phyloP scores from a whole-genome alignment of 768 basidiomycete species.

The Boletus reticulatus region DNA sequence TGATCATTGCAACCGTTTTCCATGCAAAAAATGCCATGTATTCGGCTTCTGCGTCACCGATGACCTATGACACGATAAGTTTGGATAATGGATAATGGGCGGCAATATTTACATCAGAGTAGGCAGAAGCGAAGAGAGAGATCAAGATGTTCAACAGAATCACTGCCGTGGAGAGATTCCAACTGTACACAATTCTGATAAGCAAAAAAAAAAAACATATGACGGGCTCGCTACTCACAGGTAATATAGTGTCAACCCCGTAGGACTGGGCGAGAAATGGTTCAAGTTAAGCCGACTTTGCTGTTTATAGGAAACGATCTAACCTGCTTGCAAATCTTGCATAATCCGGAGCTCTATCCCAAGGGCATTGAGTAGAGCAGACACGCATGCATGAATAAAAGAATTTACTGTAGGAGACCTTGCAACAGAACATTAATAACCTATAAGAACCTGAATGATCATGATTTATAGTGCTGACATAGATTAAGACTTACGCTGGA shows the following conservation, averaged over 20 bases:
- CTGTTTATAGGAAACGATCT: neutral
- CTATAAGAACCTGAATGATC: slow-evolving; percentile 31
- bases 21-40: slow-evolving; percentile 88
- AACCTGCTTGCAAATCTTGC: slow-evolving; percentile 52
- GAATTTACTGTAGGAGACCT: slow-evolving; percentile 68
- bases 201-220: neutral
- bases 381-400: neutral
- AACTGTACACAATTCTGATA: slow-evolving; percentile 39
- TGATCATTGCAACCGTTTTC: slow-evolving; percentile 82
- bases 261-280: slow-evolving; percentile 35
- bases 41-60: slow-evolving; percentile 85
- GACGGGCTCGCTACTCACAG: slow-evolving; percentile 47
- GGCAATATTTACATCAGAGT: slow-evolving; percentile 66
- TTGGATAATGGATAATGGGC: neutral
- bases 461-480: neutral
- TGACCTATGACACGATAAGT: slow-evolving; percentile 46
- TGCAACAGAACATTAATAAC: slow-evolving; percentile 74
- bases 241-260: slow-evolving; percentile 74
- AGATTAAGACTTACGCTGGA: slow-evolving; percentile 39
- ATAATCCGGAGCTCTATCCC: slow-evolving; percentile 63
- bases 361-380: neutral
- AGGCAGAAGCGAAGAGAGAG: slow-evolving; percentile 92
- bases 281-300: neutral
- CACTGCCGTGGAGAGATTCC: slow-evolving; percentile 81
- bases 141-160: slow-evolving; percentile 92